Evolutionary conservation across 441 rosid species (phyloP).

Genomic region (Populus hybrid): DNA sequence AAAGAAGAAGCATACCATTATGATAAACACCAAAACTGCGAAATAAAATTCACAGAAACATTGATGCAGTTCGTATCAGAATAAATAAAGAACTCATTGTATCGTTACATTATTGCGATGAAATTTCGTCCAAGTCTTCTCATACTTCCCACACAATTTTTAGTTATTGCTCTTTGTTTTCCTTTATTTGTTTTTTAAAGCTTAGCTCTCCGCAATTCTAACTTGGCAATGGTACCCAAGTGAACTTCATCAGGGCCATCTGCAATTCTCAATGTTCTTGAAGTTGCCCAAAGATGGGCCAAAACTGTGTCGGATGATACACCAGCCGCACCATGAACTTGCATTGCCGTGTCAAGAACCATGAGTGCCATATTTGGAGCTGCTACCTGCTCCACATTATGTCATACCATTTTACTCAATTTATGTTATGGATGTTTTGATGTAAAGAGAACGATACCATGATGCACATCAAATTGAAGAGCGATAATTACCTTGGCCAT

Average conservation of each 20-base stretch:
- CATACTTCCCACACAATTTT: neutral
- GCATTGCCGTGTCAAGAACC: slow-evolving; percentile 90
- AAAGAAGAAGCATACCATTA: too few species aligned
- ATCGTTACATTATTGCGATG: neutral
- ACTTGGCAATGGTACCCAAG: slow-evolving; percentile 82
- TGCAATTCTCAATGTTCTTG: slow-evolving; percentile 86
- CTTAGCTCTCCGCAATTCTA: slow-evolving; percentile 81
- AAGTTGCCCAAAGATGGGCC: slow-evolving; percentile 88
- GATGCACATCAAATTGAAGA: neutral
- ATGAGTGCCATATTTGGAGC: slow-evolving; percentile 89
- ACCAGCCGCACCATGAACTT: slow-evolving; percentile 91
- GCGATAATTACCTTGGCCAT: slow-evolving; percentile 78
- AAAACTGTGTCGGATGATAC: slow-evolving; percentile 75
- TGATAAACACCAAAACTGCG: neutral
- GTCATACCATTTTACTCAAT: neutral
- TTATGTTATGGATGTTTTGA: neutral
- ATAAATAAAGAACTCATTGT: neutral
- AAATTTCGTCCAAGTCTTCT: neutral
- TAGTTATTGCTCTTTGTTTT: neutral
- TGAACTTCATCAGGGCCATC: slow-evolving; percentile 98
- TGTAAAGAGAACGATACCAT: neutral
- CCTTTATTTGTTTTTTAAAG: slow-evolving; percentile 36
- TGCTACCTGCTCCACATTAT: slow-evolving; percentile 56
- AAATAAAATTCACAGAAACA: neutral
- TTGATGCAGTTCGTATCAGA: neutral